phyloP scores from a whole-genome alignment of 2,329 filamentous ascomycete genomes.

The Trematosphaeria pertusa region DNA sequence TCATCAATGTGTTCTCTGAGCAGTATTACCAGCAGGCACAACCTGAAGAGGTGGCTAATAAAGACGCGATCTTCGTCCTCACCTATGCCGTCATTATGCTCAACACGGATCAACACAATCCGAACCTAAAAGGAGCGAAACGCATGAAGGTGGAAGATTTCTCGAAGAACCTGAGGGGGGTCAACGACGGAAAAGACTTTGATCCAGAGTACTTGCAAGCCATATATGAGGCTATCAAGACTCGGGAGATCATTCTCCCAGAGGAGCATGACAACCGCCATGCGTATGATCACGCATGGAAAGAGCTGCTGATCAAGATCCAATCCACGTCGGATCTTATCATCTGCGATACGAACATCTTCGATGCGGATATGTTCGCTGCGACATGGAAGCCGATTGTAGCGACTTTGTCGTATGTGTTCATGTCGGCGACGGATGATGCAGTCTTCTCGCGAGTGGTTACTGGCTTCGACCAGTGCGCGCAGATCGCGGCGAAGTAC shows the following conservation, averaged over 20 bases:
- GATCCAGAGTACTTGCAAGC: slow-evolving; percentile 79
- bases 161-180: slow-evolving; percentile 84
- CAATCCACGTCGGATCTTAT: slow-evolving; percentile 75
- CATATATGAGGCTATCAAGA: slow-evolving; percentile 90
- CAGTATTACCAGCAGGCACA: slow-evolving; percentile 77
- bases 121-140: slow-evolving; percentile 78
- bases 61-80: slow-evolving; percentile 87
- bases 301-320: slow-evolving; percentile 87
- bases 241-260: slow-evolving; percentile 93
- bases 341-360: slow-evolving; percentile 89
- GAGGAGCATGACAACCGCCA: slow-evolving; percentile 97
- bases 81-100: slow-evolving; percentile 98
- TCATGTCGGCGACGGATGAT: slow-evolving; percentile 98
- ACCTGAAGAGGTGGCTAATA: slow-evolving; percentile 78
- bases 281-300: slow-evolving; percentile 97
- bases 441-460: slow-evolving; percentile 93
- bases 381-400: slow-evolving; percentile 95
- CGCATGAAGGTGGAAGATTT: slow-evolving; percentile 89
- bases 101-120: slow-evolving; percentile 96
- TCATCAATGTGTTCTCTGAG: slow-evolving; percentile 85
- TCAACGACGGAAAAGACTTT: slow-evolving; percentile 87
- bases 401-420: slow-evolving; percentile 94
- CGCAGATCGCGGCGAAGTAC: slow-evolving; percentile 87
- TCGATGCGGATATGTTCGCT: slow-evolving; percentile 96
- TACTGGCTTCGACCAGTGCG: slow-evolving; percentile 94